Conservation (phyloP, 768 basidiomycete genomes). For the Naganishia onofrii region DNA sequence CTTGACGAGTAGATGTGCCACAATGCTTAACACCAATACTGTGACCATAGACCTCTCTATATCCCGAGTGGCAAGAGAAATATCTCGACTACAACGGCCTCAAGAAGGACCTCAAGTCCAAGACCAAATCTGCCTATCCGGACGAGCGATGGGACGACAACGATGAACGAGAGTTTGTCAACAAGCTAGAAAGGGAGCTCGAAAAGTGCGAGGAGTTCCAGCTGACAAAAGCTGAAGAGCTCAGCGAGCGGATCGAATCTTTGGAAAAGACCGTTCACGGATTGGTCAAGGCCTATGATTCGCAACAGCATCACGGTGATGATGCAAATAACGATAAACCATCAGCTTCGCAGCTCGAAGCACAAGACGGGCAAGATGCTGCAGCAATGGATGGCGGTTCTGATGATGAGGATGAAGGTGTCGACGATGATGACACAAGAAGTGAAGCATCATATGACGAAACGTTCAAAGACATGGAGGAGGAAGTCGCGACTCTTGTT, state of each 20-base stretch:
- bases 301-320: constrained; percentile 1
- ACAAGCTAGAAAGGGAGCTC: constrained; percentile 75
- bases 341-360: constrained; percentile 6
- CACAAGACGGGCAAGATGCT: neutral
- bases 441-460: constrained; percentile 71
- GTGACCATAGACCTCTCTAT: constrained; percentile 70
- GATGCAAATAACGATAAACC: neutral
- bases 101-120: constrained; percentile 84
- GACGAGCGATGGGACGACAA: constrained; percentile 68
- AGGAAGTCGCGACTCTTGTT: constrained; percentile 90
- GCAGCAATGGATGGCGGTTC: constrained; percentile 25
- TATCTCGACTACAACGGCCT: constrained; percentile 86
- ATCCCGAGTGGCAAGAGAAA: constrained; percentile 83
- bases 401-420: constrained; percentile 55
- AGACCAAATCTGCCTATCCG: constrained; percentile 53
- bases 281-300: constrained; percentile 59
- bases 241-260: constrained; percentile 73
- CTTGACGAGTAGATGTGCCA: neutral
- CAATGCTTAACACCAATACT: neutral
- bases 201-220: constrained; percentile 95
- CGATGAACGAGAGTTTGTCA: constrained; percentile 79
- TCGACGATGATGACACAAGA: constrained; percentile 56
- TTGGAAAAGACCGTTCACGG: constrained; percentile 77
- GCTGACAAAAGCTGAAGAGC: constrained; percentile 71
- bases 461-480: constrained; percentile 79